A percentile compares a stretch with the other conserved stretches of the same genome.
These are phyloP conservation scores for Pythium biforme DNA, from an alignment of 352 stramenopile genomes.

Conservation along the genomic window DNA sequence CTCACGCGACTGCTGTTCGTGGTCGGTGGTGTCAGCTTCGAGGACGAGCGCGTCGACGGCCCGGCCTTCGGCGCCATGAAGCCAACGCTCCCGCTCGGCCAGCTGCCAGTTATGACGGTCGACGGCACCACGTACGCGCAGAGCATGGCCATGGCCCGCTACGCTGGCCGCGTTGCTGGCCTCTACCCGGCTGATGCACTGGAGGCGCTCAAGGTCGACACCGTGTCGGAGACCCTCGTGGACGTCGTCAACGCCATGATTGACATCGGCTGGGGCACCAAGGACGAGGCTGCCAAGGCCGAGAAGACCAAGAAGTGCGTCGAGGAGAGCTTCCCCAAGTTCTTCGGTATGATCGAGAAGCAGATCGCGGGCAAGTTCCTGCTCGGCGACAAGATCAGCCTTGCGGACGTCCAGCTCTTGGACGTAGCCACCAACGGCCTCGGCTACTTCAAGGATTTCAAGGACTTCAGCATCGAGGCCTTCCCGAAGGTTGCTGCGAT, in stretches of 20 bases:
- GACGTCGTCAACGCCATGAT: slow-evolving; percentile 31
- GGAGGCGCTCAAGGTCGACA: slow-evolving; percentile 43
- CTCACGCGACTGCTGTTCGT: slow-evolving; percentile 46
- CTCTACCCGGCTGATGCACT: slow-evolving; percentile 46
- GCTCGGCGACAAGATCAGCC: slow-evolving; percentile 38
- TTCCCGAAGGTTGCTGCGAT: slow-evolving; percentile 33
- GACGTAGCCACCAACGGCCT: slow-evolving; percentile 50
- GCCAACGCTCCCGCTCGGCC: slow-evolving; percentile 39
- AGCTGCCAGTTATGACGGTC: slow-evolving; percentile 54
- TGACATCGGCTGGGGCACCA: slow-evolving; percentile 31
- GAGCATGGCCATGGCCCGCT: slow-evolving; percentile 57
- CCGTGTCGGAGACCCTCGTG: slow-evolving; percentile 36
- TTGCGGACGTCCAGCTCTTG: slow-evolving; percentile 43
- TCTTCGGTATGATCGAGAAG: slow-evolving; percentile 39
- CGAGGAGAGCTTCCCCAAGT: slow-evolving; percentile 39
- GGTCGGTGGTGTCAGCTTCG: slow-evolving; percentile 46
- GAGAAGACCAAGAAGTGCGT: slow-evolving; percentile 46
- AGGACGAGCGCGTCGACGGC: slow-evolving; percentile 41
- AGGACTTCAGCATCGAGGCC: slow-evolving; percentile 25
- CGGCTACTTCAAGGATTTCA: slow-evolving; percentile 21
- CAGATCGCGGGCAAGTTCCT: slow-evolving; percentile 53
- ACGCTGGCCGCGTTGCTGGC: slow-evolving; percentile 45
- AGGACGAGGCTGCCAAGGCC: slow-evolving; percentile 38
- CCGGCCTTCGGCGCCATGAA: slow-evolving; percentile 37
- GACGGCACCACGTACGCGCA: slow-evolving; percentile 46